phyloP scores from a whole-genome alignment of 805 yeast genomes.

The Wickerhamomyces ciferrii region DNA sequence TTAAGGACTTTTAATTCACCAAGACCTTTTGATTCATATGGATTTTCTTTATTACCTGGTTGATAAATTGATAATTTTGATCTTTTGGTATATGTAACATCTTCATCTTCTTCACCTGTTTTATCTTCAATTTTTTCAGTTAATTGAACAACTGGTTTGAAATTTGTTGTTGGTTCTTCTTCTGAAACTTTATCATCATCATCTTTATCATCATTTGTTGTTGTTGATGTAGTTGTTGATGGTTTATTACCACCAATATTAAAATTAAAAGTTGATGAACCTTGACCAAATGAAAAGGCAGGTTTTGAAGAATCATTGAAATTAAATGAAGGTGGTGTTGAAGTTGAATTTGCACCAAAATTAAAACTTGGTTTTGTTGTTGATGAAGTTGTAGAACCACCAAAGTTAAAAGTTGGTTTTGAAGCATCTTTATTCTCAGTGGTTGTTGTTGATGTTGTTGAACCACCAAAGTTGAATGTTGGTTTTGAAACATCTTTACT shows the following conservation, averaged over 20 bases:
- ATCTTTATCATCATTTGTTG: slow-evolving; percentile 12
- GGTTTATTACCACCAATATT: slow-evolving; percentile 2
- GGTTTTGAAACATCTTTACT: slow-evolving; percentile 12
- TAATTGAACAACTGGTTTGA: slow-evolving; percentile 36
- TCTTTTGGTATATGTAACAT: slow-evolving; percentile 53
- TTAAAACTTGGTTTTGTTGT: slow-evolving; percentile 19
- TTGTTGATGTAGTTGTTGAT: slow-evolving; percentile 9
- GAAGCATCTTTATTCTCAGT: slow-evolving; percentile 2
- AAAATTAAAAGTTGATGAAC: neutral
- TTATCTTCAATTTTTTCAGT: slow-evolving; percentile 47
- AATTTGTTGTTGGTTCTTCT: slow-evolving; percentile 44
- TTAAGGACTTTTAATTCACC: slow-evolving; percentile 78
- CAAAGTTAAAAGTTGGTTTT: slow-evolving; percentile 23
- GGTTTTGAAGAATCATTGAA: slow-evolving; percentile 9
- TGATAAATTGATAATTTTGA: slow-evolving; percentile 66
- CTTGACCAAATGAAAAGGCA: slow-evolving; percentile 1
- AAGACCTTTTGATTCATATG: slow-evolving; percentile 64
- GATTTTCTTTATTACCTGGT: slow-evolving; percentile 39
- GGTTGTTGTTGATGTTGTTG: slow-evolving; percentile 10
- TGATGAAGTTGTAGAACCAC: slow-evolving; percentile 8
- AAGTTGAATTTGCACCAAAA: slow-evolving; percentile 18
- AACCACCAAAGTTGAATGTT: slow-evolving; percentile 25
- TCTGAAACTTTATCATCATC: slow-evolving; percentile 33
- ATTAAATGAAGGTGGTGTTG: slow-evolving; percentile 11
- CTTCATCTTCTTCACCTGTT: slow-evolving; percentile 88